Conservation (phyloP, 1,284 basidiomycete genomes). For the Ustilago esculenta region DNA sequence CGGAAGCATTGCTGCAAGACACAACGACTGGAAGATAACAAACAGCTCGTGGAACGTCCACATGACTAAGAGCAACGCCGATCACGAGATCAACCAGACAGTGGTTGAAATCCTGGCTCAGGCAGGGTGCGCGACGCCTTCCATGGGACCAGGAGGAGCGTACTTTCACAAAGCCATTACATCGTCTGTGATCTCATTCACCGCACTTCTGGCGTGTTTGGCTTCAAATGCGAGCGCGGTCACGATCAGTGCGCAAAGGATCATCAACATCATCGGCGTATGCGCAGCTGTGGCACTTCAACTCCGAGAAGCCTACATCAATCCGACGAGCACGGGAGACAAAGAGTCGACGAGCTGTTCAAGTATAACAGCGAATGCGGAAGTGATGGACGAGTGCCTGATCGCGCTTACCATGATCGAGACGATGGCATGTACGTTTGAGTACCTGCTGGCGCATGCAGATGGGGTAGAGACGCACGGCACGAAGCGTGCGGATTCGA, state of each 20-base stretch:
- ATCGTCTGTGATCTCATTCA: slow-evolving; percentile 7
- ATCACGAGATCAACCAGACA: background rate
- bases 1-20: slow-evolving; percentile 3
- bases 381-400: background rate
- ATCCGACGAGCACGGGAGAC: too few relatives aligned
- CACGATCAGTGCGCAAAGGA: background rate
- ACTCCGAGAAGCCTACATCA: slow-evolving; percentile 13
- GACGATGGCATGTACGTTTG: slow-evolving; percentile 4
- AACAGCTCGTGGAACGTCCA: background rate
- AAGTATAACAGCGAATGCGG: too few relatives aligned
- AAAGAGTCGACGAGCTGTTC: too few relatives aligned
- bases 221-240: too few relatives aligned
- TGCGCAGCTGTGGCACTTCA: slow-evolving; percentile 18
- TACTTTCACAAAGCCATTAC: background rate
- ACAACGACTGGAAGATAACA: background rate
- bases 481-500: background rate
- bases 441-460: background rate
- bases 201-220: slow-evolving; percentile 16
- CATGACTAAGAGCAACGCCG: background rate
- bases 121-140: background rate
- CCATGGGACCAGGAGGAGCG: background rate
- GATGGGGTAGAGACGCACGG: background rate
- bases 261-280: slow-evolving; percentile 9
- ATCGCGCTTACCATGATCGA: slow-evolving; percentile 20
- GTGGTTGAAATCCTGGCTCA: background rate